phyloP scores from a whole-genome alignment of 2,329 filamentous ascomycete genomes.

The Coniella lustricola region DNA sequence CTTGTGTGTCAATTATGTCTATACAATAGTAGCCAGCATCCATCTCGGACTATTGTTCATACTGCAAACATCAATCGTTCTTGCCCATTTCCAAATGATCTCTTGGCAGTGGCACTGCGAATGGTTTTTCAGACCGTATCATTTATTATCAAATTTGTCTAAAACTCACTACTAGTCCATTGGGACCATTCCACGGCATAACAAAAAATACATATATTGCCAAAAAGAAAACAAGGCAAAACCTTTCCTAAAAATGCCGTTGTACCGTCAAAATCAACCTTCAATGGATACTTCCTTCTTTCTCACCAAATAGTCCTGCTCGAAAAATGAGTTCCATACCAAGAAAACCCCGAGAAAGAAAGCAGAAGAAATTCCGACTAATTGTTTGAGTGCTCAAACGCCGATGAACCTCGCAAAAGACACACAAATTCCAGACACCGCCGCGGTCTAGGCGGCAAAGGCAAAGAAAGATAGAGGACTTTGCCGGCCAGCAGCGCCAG shows the following conservation, averaged over 20 bases:
- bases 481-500: slow-evolving; percentile 9
- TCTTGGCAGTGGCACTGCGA: not conserved
- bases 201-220: slow-evolving; percentile 9
- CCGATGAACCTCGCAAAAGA: slow-evolving; percentile 9
- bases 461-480: slow-evolving; percentile 13
- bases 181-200: not conserved
- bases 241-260: slow-evolving; percentile 6
- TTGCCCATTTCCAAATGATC: too few species aligned
- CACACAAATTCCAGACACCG: slow-evolving; percentile 14
- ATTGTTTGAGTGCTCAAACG: slow-evolving; percentile 8
- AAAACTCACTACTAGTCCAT: slow-evolving; percentile 10
- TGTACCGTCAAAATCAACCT: slow-evolving; percentile 11
- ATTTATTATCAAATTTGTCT: slow-evolving; percentile 9
- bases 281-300: slow-evolving; percentile 12
- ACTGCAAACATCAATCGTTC: not conserved
- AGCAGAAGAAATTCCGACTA: too few species aligned
- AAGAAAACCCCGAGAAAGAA: too few species aligned
- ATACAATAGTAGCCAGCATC: too few species aligned
- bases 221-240: slow-evolving; percentile 8
- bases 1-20: too few species aligned
- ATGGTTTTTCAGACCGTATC: not conserved
- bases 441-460: slow-evolving; percentile 16
- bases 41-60: not conserved
- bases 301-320: slow-evolving; percentile 6
- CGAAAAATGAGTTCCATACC: not conserved